Evolutionary conservation across 2,329 filamentous ascomycete genomes (phyloP), one percentile per base, ranked within the genome.

Genomic region (Venturiaceae sp.): DNA sequence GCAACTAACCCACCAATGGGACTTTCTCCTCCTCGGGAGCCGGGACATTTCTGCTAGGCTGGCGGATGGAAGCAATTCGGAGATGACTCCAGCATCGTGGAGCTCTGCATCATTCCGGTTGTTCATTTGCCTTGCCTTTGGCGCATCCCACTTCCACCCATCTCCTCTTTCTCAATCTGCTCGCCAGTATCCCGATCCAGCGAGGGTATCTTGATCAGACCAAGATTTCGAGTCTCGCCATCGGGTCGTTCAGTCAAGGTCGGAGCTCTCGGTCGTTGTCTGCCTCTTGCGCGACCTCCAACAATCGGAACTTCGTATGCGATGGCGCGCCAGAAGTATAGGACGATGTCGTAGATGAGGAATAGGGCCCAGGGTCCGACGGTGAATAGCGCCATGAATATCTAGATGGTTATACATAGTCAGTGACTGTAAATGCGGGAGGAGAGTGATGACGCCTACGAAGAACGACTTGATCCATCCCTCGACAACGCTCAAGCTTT

Each of bases 361-460:
- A 87, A 70, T 26, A 80, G 71, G 5, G 79, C 69, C 83, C 84
- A 88, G 11, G 85, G 85, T 1, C 80, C 79, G 62, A 87, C 82
- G 50, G 79, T 81, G 46, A 86, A 64, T 46, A 82, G 64, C 26
- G 80, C 83, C 60, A 87, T 77, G 59, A 86, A 64, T 33, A 87
- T 70, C 84, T 87, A 65, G 55, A 52, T 36, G 50, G 47, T 26
- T 19, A 30, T 2, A 19, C 19, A 54, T 23, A 21, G 23, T 53
- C 13, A 53, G 52, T 28, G 28, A 6, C 9, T 23, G 19, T 53
- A 5, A 58, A 41, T 39, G 58, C 60, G 58, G 16, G 44, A 19
- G 23, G 44, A 54, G 30, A 34, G 37, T 1, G 19, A 5, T 3
- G 46, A 32, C 26, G 57, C 81, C 66, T 75, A 87, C 84, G 68